Evolutionary conservation across 2,329 filamentous ascomycete species (phyloP).

Genomic region (Calonectria montana): DNA sequence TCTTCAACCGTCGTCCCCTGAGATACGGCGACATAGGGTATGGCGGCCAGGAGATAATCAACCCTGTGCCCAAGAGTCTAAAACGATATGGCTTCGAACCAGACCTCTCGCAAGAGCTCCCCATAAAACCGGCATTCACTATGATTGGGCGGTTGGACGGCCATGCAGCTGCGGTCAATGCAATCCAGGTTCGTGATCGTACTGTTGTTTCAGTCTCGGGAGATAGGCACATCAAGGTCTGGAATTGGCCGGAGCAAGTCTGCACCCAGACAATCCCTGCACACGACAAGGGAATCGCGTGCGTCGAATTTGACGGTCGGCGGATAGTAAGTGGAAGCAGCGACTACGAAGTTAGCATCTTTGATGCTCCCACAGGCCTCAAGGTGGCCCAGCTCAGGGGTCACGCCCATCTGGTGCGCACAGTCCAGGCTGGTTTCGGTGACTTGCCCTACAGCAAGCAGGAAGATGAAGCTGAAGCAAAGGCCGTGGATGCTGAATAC

Average conservation of each 20-base stretch:
- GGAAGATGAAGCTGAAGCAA: conserved; percentile 79
- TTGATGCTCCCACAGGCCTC: conserved; percentile 85
- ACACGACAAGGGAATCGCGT: conserved; percentile 95
- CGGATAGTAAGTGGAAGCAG: conserved; percentile 96
- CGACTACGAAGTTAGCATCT: conserved; percentile 95
- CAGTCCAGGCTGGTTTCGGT: conserved; percentile 94
- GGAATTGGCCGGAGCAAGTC: conserved; percentile 85
- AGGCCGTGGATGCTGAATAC: conserved; percentile 78
- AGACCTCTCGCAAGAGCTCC: conserved; percentile 58
- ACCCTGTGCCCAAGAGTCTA: conserved; percentile 63
- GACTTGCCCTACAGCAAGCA: conserved; percentile 84
- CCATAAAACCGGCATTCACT: conserved; percentile 73
- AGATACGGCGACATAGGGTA: conserved; percentile 70
- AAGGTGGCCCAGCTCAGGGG: conserved; percentile 90
- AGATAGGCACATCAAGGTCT: conserved; percentile 92
- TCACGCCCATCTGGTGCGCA: conserved; percentile 88
- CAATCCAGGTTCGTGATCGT: conserved; percentile 87
- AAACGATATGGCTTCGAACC: conserved; percentile 67
- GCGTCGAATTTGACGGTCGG: conserved; percentile 94
- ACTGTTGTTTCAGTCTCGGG: conserved; percentile 96
- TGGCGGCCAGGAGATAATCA: conserved; percentile 53
- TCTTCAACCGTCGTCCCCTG: conserved; percentile 87
- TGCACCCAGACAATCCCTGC: conserved; percentile 84
- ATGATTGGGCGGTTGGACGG: conserved; percentile 85
- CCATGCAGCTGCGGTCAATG: conserved; percentile 93